Conservation (phyloP, 1,139 yeast species). For the Kodamaea alishanica region DNA sequence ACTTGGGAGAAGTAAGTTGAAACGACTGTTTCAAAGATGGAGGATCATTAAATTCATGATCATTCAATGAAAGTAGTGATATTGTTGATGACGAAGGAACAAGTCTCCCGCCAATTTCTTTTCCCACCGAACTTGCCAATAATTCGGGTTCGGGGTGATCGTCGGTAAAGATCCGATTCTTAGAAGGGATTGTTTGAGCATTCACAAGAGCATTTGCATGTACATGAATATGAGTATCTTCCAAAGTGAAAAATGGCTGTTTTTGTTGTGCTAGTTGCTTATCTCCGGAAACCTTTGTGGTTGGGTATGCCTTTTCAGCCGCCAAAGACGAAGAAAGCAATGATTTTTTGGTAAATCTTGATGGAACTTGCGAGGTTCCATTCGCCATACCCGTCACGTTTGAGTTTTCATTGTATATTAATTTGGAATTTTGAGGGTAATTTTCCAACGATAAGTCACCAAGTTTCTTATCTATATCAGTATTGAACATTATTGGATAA, state of each 20-base stretch:
- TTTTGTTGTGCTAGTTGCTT: constrained; percentile 3
- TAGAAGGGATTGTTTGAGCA: constrained; percentile 2
- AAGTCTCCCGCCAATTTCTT: constrained; percentile 45
- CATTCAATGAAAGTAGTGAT: constrained; percentile 47
- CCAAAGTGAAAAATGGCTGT: constrained; percentile 9
- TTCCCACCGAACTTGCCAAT: constrained; percentile 53
- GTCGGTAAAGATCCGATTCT: constrained; percentile 14
- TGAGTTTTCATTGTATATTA: too few relatives aligned
- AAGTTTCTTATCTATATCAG: constrained; percentile 20
- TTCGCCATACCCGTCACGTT: neutral
- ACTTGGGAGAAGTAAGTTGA: constrained; percentile 4
- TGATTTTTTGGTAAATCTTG: constrained; percentile 15
- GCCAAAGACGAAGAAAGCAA: constrained; percentile 29
- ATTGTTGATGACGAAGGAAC: constrained; percentile 56
- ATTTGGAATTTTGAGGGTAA: too few relatives aligned
- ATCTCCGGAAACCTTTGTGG: neutral
- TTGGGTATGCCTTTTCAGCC: constrained; percentile 12
- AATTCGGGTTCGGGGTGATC: constrained; percentile 54
- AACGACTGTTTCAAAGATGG: constrained; percentile 5
- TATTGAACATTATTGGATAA: constrained; percentile 10
- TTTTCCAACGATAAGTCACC: constrained; percentile 11
- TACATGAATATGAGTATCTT: constrained; percentile 9
- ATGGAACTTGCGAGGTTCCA: neutral
- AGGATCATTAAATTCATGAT: constrained; percentile 12
- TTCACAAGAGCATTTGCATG: constrained; percentile 5